A percentile compares a stretch with the other conserved stretches of the same genome.
These are phyloP conservation scores for Endocalyx cinctus DNA, from an alignment of 2,329 filamentous ascomycete species.

Conservation along the genomic window DNA sequence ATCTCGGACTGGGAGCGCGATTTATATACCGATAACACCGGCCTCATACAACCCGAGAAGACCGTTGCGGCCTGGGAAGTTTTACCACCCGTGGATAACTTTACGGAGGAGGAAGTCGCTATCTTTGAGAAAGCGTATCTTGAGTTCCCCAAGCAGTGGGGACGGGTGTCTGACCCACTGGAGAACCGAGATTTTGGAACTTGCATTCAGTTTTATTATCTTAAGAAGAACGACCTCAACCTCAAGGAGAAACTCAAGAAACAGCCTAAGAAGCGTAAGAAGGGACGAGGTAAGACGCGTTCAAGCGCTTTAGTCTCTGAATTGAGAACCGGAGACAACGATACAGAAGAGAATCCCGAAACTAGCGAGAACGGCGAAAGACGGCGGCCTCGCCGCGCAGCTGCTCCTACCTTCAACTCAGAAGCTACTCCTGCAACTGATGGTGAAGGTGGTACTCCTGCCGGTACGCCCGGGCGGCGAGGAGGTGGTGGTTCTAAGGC, in stretches of 20 bases:
- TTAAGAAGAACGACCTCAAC: conserved; percentile 69
- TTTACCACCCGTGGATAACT: conserved; percentile 69
- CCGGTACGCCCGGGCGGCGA: conserved; percentile 53
- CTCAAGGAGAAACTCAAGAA: conserved; percentile 72
- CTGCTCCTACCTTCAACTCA: conserved; percentile 67
- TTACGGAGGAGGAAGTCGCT: conserved; percentile 64
- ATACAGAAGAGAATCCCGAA: conserved; percentile 51
- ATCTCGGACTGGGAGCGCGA: conserved; percentile 54
- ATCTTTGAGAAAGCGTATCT: conserved; percentile 71
- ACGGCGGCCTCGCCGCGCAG: conserved; percentile 57
- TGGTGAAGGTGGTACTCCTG: conserved; percentile 53
- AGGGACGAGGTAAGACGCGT: conserved; percentile 54
- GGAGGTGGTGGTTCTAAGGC: conserved; percentile 37
- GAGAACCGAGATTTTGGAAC: conserved; percentile 68
- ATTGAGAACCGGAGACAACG: conserved; percentile 55
- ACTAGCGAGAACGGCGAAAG: conserved; percentile 56
- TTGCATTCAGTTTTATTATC: conserved; percentile 83
- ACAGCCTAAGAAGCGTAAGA: conserved; percentile 55
- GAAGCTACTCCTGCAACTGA: conserved; percentile 56
- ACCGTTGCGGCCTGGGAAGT: conserved; percentile 69
- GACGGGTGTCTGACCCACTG: conserved; percentile 65
- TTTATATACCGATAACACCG: conserved; percentile 62
- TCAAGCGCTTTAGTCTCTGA: conserved; percentile 64
- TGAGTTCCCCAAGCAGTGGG: conserved; percentile 78
- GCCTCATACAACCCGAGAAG: conserved; percentile 59